Conservation (phyloP, 2,329 filamentous ascomycete species). For the Parastagonospora avenae region DNA sequence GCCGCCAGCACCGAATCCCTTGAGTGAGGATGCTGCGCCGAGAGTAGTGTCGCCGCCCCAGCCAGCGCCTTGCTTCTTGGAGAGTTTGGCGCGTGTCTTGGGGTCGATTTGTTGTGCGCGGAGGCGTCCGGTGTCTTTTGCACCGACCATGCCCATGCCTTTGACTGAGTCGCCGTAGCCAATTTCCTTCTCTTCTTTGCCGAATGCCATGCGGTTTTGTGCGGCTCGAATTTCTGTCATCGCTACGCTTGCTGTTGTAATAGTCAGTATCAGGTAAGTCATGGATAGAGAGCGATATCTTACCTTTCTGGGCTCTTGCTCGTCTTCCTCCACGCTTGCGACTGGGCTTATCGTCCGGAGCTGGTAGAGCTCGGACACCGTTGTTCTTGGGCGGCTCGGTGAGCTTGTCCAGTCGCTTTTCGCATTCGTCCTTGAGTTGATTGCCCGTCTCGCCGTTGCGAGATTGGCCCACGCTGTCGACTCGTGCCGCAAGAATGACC, state of each 20-base stretch:
- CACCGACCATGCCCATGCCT: conserved; percentile 94
- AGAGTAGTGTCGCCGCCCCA: conserved; percentile 76
- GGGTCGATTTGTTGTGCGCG: conserved; percentile 89
- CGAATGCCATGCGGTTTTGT: conserved; percentile 94
- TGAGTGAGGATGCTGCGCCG: conserved; percentile 67
- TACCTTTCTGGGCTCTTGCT: conserved; percentile 82
- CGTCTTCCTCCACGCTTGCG: conserved; percentile 89
- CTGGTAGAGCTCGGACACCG: conserved; percentile 82
- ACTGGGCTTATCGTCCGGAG: conserved; percentile 92
- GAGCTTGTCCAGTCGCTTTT: conserved; percentile 87
- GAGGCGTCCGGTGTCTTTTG: conserved; percentile 84
- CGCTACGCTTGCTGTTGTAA: conserved; percentile 73
- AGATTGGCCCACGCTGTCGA: conserved; percentile 82
- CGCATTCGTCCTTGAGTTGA: conserved; percentile 78
- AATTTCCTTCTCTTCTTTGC: conserved; percentile 91
- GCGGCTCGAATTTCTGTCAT: conserved; percentile 97
- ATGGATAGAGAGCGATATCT: no score
- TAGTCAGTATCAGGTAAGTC: no score
- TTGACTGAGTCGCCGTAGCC: conserved; percentile 88
- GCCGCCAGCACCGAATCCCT: conserved; percentile 72
- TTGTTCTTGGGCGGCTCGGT: conserved; percentile 91
- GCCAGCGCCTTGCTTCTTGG: conserved; percentile 85
- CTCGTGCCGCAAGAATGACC: conserved; percentile 87
- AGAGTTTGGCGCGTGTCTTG: conserved; percentile 88
- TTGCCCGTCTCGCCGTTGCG: conserved; percentile 83